Conservation (phyloP, 179 eudicot genomes). For the Heliamphora ciliata region DNA sequence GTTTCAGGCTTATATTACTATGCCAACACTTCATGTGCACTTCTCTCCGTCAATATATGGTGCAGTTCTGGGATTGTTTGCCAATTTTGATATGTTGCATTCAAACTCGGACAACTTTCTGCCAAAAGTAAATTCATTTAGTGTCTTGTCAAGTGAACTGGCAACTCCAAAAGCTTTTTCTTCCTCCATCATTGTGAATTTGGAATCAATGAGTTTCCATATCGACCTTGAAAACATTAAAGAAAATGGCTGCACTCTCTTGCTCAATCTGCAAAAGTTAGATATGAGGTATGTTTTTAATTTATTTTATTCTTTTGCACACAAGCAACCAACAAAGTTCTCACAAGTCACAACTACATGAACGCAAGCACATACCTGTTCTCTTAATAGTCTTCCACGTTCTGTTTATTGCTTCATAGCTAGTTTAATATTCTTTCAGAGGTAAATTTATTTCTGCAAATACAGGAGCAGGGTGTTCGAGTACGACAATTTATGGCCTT, state of each 20-base stretch:
- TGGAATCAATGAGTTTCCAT: constrained; percentile 37
- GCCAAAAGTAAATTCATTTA: constrained; percentile 16
- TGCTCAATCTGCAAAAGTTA: constrained; percentile 39
- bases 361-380: neutral
- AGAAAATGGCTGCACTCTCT: constrained; percentile 34
- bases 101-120: constrained; percentile 22
- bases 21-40: constrained; percentile 43
- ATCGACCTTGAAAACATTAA: constrained; percentile 61
- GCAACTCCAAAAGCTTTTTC: constrained; percentile 23
- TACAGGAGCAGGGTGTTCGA: neutral
- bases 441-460: neutral
- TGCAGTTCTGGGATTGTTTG: constrained; percentile 35
- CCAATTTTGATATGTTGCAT: constrained; percentile 29
- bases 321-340: neutral
- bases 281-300: constrained; percentile 43
- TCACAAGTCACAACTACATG: neutral
- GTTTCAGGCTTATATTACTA: constrained; percentile 48
- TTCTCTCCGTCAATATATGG: constrained; percentile 52
- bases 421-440: neutral
- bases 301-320: neutral
- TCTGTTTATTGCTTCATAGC: neutral
- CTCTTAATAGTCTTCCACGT: neutral
- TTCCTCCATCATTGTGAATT: constrained; percentile 37
- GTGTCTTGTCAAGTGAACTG: constrained; percentile 24
- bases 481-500: neutral